A percentile compares a stretch with the other conserved stretches of the same genome.
Conservation (phyloP, 495 filamentous ascomycete genomes). For the Podospora pseudocomata region DNA sequence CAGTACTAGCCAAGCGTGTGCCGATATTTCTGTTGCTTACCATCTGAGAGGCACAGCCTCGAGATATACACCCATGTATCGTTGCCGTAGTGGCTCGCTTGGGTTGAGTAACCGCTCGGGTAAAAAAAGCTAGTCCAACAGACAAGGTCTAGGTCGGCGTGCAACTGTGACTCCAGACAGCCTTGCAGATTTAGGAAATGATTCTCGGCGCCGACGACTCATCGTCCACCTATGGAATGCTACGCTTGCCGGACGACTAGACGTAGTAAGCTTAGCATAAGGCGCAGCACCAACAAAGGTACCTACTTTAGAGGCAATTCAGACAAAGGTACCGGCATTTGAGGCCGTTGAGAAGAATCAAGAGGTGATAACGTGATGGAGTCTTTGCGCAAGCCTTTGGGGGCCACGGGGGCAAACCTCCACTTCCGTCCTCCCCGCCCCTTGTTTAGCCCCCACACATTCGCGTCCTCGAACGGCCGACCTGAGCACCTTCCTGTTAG, state of each 20-base stretch:
- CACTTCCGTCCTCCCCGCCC: too few relatives aligned
- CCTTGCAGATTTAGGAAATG: neutral
- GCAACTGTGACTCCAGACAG: neutral
- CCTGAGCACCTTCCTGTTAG: too few relatives aligned
- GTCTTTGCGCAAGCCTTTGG: too few relatives aligned
- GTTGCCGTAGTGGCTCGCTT: neutral
- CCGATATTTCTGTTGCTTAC: neutral
- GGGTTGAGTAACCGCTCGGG: neutral
- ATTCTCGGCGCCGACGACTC: neutral
- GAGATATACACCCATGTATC: neutral
- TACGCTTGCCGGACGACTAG: neutral
- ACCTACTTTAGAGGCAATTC: neutral
- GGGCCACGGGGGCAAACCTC: too few relatives aligned
- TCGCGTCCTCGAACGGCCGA: too few relatives aligned
- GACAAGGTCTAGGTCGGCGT: neutral
- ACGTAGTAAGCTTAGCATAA: neutral
- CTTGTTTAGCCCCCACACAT: too few relatives aligned
- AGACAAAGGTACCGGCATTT: neutral
- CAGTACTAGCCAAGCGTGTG: neutral
- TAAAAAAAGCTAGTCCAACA: neutral
- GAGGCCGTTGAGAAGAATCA: too few relatives aligned
- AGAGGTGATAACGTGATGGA: too few relatives aligned
- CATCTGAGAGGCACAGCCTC: neutral
- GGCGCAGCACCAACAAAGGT: neutral
- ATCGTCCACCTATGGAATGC: neutral